These are phyloP conservation scores for Cymodocea nodosa DNA, from an alignment of 116 monocot species.

Conservation along the genomic window DNA sequence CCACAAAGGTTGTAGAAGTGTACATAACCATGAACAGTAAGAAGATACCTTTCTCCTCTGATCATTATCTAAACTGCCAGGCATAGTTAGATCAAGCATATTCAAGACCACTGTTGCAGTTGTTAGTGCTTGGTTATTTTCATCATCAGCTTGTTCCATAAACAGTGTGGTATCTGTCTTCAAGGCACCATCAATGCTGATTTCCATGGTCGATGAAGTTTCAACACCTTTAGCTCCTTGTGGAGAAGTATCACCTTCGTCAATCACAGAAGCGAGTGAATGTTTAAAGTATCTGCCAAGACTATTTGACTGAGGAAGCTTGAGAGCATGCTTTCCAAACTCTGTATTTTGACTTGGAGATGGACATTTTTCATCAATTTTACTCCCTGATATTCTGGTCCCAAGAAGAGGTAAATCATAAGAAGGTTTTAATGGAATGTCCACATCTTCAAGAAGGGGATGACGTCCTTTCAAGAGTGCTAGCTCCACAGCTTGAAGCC, in stretches of 20 bases:
- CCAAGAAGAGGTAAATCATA: background rate
- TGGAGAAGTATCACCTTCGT: slow-evolving; percentile 15
- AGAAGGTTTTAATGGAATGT: slow-evolving; percentile 35
- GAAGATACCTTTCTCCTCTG: slow-evolving; percentile 68
- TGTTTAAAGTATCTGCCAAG: slow-evolving; percentile 29
- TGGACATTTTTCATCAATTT: background rate
- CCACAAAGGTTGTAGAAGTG: no score
- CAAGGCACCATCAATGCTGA: slow-evolving; percentile 1
- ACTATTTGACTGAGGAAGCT: slow-evolving; percentile 7
- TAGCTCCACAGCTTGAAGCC: slow-evolving; percentile 90
- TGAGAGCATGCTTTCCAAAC: background rate
- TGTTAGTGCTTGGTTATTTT: slow-evolving; percentile 47
- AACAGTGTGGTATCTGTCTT: background rate
- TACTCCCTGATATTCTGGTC: slow-evolving; percentile 1
- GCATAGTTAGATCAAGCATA: slow-evolving; percentile 87
- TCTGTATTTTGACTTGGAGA: background rate
- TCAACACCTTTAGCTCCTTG: slow-evolving; percentile 2
- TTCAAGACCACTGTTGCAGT: slow-evolving; percentile 71
- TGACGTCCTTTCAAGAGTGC: slow-evolving; percentile 85
- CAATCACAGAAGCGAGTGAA: slow-evolving; percentile 11
- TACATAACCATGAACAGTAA: no score
- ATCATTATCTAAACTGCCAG: slow-evolving; percentile 55
- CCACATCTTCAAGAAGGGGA: slow-evolving; percentile 79
- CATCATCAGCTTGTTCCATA: slow-evolving; percentile 19
- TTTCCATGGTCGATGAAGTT: slow-evolving; percentile 12